phyloP scores from a whole-genome alignment of 805 yeast genomes.

The Candida pseudofarinosa region DNA sequence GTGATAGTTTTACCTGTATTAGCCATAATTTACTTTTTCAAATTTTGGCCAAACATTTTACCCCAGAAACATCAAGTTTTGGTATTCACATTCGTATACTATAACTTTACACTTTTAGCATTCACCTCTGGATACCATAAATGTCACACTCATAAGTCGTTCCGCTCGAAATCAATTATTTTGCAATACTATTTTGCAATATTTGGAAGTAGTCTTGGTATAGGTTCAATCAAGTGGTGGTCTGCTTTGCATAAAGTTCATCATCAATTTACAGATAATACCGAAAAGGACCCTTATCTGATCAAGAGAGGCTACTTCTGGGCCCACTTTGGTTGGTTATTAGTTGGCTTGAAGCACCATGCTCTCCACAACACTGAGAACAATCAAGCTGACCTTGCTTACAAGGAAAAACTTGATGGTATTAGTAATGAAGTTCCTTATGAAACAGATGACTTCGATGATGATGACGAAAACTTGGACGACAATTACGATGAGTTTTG shows the following conservation, averaged over 20 bases:
- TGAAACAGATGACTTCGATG: constrained; percentile 4
- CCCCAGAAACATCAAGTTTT: constrained; percentile 24
- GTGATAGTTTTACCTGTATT: constrained; percentile 32
- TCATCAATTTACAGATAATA: constrained; percentile 78
- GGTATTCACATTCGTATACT: constrained; percentile 28
- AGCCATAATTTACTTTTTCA: constrained; percentile 23
- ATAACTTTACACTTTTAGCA: constrained; percentile 34
- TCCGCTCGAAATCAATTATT: constrained; percentile 23
- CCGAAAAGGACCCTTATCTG: constrained; percentile 85
- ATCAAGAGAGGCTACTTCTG: constrained; percentile 75
- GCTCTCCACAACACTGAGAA: constrained; percentile 37
- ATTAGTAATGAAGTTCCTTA: constrained; percentile 28
- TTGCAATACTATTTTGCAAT: constrained; percentile 51
- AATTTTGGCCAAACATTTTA: constrained; percentile 27
- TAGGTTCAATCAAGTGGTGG: constrained; percentile 79
- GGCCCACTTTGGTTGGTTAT: constrained; percentile 88
- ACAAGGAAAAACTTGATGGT: constrained; percentile 4
- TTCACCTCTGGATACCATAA: constrained; percentile 43
- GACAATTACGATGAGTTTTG: constrained; percentile 15
- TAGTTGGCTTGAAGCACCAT: constrained; percentile 33
- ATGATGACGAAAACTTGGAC: constrained; percentile 7
- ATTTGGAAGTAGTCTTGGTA: constrained; percentile 67
- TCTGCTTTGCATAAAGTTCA: constrained; percentile 82
- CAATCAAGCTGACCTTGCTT: constrained; percentile 1
- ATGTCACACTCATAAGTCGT: constrained; percentile 38